Evolutionary conservation across 225 moss, liverwort and hornwort genomes (phyloP).

Genomic region (Bryoerythrophyllum caledonicum): DNA sequence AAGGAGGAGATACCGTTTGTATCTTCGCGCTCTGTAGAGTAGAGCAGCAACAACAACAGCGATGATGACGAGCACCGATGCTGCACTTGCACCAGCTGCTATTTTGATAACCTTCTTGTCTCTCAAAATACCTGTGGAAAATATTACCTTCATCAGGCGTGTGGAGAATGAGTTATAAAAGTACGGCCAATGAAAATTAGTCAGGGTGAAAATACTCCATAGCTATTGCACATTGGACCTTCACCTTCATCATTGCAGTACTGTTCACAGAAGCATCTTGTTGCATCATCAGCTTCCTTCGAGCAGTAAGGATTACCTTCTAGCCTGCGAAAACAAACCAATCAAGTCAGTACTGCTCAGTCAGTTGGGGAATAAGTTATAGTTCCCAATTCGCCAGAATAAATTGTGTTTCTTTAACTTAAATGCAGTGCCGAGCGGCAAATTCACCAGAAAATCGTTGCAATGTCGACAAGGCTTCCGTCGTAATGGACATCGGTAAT

Average conservation of each 20-base stretch:
- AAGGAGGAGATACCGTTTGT: constrained; percentile 26
- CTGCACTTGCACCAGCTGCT: neutral
- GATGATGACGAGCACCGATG: constrained; percentile 6
- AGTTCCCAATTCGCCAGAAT: neutral
- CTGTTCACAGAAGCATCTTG: constrained; percentile 27
- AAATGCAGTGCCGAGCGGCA: neutral
- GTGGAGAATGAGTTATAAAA: neutral
- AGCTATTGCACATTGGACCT: neutral
- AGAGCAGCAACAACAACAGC: neutral
- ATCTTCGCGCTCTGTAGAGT: constrained; percentile 8
- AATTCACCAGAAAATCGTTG: neutral
- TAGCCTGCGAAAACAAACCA: neutral
- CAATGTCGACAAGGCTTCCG: neutral
- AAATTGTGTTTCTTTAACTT: too few relatives aligned
- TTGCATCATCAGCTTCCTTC: constrained; percentile 8
- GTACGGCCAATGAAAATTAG: neutral
- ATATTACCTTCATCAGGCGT: neutral
- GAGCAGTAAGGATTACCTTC: constrained; percentile 25
- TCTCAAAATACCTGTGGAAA: neutral
- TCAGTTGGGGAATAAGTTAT: neutral
- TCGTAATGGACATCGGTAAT: constrained; percentile 14
- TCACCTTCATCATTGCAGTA: constrained; percentile 16
- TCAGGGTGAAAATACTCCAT: neutral
- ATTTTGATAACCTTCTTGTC: constrained; percentile 7
- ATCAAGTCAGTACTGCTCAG: neutral